These are phyloP conservation scores for Parmales sp. DNA, from an alignment of 108 stramenopile species.

Conservation along the genomic window DNA sequence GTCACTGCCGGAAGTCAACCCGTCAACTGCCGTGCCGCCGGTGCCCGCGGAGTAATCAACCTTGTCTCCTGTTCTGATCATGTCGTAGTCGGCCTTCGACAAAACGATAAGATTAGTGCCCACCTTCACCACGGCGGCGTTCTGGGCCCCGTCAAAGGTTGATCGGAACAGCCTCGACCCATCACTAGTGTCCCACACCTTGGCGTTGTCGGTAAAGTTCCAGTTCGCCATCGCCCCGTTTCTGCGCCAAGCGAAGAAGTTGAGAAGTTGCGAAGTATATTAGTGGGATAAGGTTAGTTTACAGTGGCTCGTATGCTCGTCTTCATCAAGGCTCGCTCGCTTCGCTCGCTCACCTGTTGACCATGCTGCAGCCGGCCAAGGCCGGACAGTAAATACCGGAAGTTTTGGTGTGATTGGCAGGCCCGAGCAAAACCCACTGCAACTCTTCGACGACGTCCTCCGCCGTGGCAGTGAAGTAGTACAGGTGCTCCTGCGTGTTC, in stretches of 20 bases:
- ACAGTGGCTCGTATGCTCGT: too few relatives aligned
- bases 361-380: not conserved
- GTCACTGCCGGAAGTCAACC: not conserved
- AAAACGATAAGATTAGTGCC: too few relatives aligned
- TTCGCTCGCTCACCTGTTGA: too few relatives aligned
- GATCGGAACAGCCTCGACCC: too few relatives aligned
- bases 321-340: too few relatives aligned
- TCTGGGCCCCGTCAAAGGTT: too few relatives aligned
- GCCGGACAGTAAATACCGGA: not conserved
- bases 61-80: not conserved
- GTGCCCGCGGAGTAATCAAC: not conserved
- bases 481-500: not conserved
- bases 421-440: not conserved
- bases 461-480: not conserved
- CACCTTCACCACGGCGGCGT: too few relatives aligned
- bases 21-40: not conserved
- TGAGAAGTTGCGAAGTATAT: too few relatives aligned
- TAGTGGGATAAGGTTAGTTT: too few relatives aligned
- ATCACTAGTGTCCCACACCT: too few relatives aligned
- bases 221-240: not conserved
- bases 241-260: too few relatives aligned
- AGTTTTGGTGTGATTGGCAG: not conserved
- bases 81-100: too few relatives aligned
- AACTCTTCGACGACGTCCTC: not conserved
- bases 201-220: not conserved